These are phyloP conservation scores for Lunularia cruciata DNA, from an alignment of 225 moss, liverwort and hornwort genomes.

Conservation along the genomic window DNA sequence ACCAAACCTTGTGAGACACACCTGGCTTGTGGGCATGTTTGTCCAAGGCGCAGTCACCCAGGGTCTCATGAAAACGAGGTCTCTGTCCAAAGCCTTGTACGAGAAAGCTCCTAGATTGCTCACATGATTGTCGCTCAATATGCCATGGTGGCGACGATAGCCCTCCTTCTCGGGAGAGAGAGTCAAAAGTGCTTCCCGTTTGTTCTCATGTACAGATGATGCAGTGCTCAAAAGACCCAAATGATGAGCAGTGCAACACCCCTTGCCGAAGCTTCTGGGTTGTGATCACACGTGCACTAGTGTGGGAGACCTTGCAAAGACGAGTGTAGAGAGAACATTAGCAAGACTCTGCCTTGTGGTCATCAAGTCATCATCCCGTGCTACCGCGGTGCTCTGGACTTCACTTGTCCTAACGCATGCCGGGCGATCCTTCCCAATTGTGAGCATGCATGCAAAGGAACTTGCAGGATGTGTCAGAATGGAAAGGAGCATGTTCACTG, in stretches of 20 bases:
- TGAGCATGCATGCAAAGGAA: conserved; percentile 44
- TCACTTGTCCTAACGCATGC: conserved; percentile 29
- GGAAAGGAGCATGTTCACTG: conserved; percentile 34
- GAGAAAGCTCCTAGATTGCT: conserved; percentile 16
- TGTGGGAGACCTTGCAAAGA: conserved; percentile 36
- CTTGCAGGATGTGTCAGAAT: conserved; percentile 37
- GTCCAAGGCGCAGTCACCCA: conserved; percentile 53
- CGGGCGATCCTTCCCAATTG: conserved; percentile 27
- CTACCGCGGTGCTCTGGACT: neutral
- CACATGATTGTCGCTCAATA: conserved; percentile 23
- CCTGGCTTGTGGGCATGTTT: conserved; percentile 48
- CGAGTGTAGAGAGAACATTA: conserved; percentile 6
- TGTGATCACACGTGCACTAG: conserved; percentile 33
- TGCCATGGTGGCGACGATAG: conserved; percentile 42
- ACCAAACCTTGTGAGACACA: conserved; percentile 39
- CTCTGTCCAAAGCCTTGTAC: conserved; percentile 46
- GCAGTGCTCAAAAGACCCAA: conserved; percentile 16
- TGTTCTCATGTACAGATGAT: conserved; percentile 29
- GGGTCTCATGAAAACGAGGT: conserved; percentile 36
- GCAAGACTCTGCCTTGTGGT: conserved; percentile 26
- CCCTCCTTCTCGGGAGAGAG: conserved; percentile 22
- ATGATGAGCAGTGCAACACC: conserved; percentile 10
- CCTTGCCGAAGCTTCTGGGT: conserved; percentile 7
- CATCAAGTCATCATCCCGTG: conserved; percentile 29
- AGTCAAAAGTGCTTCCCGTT: conserved; percentile 22